A percentile compares a stretch with the other conserved stretches of the same genome.
Evolutionary conservation across 2,329 filamentous ascomycete species (phyloP).

Genomic region (Blastomyces percursus): DNA sequence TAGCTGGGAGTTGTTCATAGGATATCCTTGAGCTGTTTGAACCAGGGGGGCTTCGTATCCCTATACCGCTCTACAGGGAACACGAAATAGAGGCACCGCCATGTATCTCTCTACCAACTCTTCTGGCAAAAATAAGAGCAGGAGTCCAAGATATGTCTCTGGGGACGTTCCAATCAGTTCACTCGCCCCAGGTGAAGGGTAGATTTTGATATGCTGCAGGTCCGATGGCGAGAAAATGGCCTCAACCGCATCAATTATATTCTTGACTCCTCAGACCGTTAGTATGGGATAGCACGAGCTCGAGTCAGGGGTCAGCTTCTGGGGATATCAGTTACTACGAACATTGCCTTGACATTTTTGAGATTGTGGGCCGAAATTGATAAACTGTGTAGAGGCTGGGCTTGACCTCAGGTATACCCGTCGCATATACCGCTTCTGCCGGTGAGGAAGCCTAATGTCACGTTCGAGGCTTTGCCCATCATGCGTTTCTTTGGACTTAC

Average conservation of each 20-base stretch:
- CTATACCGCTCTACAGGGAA: background rate
- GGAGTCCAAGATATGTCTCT: background rate
- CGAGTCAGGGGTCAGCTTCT: background rate
- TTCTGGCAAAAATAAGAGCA: background rate
- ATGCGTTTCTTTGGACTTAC: background rate
- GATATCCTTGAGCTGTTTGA: background rate
- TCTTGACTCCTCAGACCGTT: background rate
- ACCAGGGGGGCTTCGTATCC: no score
- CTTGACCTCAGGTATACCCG: background rate
- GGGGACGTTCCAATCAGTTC: background rate
- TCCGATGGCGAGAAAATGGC: background rate
- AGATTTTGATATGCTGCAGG: background rate
- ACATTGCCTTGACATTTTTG: background rate
- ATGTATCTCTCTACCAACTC: background rate
- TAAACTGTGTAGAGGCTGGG: background rate
- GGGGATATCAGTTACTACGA: background rate
- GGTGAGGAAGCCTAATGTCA: background rate
- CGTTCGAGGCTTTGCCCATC: background rate
- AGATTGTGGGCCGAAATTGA: background rate
- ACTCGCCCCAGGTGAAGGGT: background rate
- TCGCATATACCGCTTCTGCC: background rate
- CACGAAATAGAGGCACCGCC: background rate
- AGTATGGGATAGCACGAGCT: background rate
- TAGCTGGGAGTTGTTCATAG: background rate
- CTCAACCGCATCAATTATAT: background rate